Base-by-base conservation (phyloP, 2,329 filamentous ascomycete genomes). In the Pseudonectria buxi region DNA sequence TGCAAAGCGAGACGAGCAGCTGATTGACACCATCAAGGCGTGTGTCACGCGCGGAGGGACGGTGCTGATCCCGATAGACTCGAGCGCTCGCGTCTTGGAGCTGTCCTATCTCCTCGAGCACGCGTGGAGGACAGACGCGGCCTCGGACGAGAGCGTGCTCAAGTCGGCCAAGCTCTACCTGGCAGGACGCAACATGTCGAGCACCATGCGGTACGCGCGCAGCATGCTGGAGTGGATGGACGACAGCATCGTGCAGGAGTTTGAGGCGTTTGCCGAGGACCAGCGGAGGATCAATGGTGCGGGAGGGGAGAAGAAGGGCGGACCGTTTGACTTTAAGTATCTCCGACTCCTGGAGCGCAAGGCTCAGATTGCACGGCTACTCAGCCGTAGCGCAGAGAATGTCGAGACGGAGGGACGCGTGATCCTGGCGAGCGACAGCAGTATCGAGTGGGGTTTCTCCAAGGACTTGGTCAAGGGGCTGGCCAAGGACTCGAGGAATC, bases 191-290 rank as follows among this genome's bases (percentile, higher is more conserved):
- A 94, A 87, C 42, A 84, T 86, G 45, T 82, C 86, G 39, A 89
- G 87, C 43, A 94, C 89, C 0, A 85, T 96, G 72, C 76, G 87
- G 34, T 86, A 95, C 47, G 86, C 90, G 16, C 76, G 89, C 47
- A 95, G 90, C 58, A 94, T 98, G 86, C 69, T 98, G 24, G 92
- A 98, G 56, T 98, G 92, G 92, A 96, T 98, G 89, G 89, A 96
- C 55, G 89, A 95, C 54, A 83, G 81, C 39, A 94, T 98, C 40
- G 83, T 94, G 28, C 81, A 88, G 36, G 90, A 96, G 51, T 94
- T 95, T 43, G 89, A 95, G 57, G 79, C 82, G 11, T 71, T 80
- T 31, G 74, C 72, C 2, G 74, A 77, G 44, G 67, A 62, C 3
- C 65, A 70, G 43, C 55, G 63, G 4, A 69, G 65, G 40, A 62